Evolutionary conservation across 2,329 filamentous ascomycete genomes (phyloP), one percentile per base, ranked within the genome.

Genomic region (Emericellopsis cladophorae): DNA sequence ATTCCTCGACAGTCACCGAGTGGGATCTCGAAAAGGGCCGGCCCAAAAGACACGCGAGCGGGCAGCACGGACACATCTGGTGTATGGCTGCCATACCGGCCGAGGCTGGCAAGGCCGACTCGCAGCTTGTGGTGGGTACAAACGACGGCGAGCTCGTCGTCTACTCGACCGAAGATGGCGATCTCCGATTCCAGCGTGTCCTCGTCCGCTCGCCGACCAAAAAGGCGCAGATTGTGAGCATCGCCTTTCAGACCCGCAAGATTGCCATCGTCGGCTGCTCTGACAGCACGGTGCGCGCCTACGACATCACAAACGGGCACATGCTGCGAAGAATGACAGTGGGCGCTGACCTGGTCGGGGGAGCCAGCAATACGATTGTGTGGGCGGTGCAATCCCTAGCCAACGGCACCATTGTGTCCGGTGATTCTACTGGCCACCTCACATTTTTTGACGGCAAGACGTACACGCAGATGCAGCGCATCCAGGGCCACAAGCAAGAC

Each of bases 51-150:
- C 84, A 93, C 59, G 87, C 86, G 15, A 88, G 84, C 52, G 92
- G 90, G 36, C 93, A 93, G 60, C 87, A 94, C 60, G 89, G 88
- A 48, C 89, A 95, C 54, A 90, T 96, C 46, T 98, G 92, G 92
- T 96, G 90, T 62, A 75, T 98, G 52, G 86, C 85, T 44, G 84
- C 82, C 12, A 90, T 95, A 62, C 92, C 90, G 4, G 67, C 46
- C 3, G 47, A 49, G 23, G 44, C 42, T 15, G 39, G 66, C 64
- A 55, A 61, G 39, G 53, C 52, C 41, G 59, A 61, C 31, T 64
- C 60, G 59, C 82, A 85, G 55, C 71, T 98, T 33, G 82, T 94
- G 11, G 84, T 70, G 40, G 92, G 92, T 12, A 96, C 90, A 48
- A 88, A 87, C 22, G 89, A 96, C 59, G 92, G 92, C 39, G 86